These are phyloP conservation scores for Tetraselmis chui DNA, from an alignment of 139 green algal species.

Conservation along the genomic window DNA sequence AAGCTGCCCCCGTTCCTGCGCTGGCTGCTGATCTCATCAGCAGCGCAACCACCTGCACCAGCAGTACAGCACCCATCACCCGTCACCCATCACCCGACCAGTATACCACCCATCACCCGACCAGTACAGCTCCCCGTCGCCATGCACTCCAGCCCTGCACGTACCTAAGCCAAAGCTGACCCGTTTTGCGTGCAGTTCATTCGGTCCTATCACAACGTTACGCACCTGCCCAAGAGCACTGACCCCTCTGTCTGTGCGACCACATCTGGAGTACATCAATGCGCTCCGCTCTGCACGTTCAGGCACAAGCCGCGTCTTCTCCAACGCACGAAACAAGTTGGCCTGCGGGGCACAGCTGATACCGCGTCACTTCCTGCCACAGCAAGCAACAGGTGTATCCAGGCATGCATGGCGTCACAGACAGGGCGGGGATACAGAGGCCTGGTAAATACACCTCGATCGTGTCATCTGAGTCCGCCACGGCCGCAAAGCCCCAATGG, in stretches of 20 bases:
- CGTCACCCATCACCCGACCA: no score
- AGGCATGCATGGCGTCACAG: background rate
- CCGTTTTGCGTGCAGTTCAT: background rate
- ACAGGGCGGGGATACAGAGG: background rate
- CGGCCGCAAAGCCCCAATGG: conserved; percentile 75
- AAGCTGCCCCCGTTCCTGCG: conserved; percentile 7
- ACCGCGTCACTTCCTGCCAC: no score
- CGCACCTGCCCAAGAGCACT: conserved; percentile 59
- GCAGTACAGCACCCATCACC: no score
- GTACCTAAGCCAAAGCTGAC: background rate
- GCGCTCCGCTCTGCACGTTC: conserved; percentile 25
- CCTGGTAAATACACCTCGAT: conserved; percentile 47
- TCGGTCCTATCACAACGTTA: conserved; percentile 1
- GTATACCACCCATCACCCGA: no score
- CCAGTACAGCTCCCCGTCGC: background rate
- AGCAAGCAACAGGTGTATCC: no score
- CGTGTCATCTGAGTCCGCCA: conserved; percentile 60
- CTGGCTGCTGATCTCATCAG: conserved; percentile 51
- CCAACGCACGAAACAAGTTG: conserved; percentile 59
- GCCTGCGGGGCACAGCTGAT: conserved; percentile 31
- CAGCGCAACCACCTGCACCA: conserved; percentile 68
- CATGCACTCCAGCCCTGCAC: background rate
- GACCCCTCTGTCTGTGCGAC: conserved; percentile 80
- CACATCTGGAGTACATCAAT: conserved; percentile 66
- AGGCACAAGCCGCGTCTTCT: conserved; percentile 50